phyloP scores from a whole-genome alignment of 352 stramenopile genomes.

The Pythium aphanidermatum region DNA sequence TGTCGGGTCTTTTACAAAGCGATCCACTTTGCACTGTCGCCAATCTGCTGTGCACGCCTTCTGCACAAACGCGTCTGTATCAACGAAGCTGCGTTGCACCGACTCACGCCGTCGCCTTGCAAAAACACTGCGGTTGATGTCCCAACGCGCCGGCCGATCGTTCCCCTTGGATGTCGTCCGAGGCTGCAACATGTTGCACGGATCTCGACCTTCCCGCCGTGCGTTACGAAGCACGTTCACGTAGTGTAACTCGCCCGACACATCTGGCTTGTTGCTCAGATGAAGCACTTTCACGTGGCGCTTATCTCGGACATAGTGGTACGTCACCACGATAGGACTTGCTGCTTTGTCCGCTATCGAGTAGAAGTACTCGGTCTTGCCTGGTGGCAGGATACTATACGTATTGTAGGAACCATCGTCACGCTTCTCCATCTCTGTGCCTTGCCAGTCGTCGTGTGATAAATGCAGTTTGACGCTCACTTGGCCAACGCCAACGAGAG shows the following conservation, averaged over 20 bases:
- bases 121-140: conserved; percentile 82
- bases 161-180: conserved; percentile 39
- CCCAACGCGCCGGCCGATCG: conserved; percentile 37
- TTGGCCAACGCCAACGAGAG: conserved; percentile 29
- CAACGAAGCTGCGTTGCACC: conserved; percentile 49
- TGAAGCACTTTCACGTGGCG: conserved; percentile 18
- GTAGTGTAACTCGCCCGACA: conserved; percentile 30
- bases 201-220: conserved; percentile 48
- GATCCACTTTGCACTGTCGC: conserved; percentile 69
- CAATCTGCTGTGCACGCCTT: conserved; percentile 68
- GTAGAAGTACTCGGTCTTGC: conserved; percentile 77
- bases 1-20: conserved; percentile 58
- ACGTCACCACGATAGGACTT: conserved; percentile 21
- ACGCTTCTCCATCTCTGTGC: conserved; percentile 52
- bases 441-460: conserved; percentile 64
- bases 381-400: conserved; percentile 55
- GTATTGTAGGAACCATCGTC: conserved; percentile 55
- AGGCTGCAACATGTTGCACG: conserved; percentile 65
- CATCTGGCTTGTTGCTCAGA: neutral
- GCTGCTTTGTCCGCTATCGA: conserved; percentile 28
- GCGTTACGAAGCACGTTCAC: conserved; percentile 54
- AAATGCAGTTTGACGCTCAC: conserved; percentile 52
- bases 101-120: conserved; percentile 48
- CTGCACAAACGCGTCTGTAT: conserved; percentile 58
- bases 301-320: conserved; percentile 49